A percentile compares a stretch with the other conserved stretches of the same genome.
Conservation (phyloP, 2,329 filamentous ascomycete genomes). For the Clonostachys rosea region DNA sequence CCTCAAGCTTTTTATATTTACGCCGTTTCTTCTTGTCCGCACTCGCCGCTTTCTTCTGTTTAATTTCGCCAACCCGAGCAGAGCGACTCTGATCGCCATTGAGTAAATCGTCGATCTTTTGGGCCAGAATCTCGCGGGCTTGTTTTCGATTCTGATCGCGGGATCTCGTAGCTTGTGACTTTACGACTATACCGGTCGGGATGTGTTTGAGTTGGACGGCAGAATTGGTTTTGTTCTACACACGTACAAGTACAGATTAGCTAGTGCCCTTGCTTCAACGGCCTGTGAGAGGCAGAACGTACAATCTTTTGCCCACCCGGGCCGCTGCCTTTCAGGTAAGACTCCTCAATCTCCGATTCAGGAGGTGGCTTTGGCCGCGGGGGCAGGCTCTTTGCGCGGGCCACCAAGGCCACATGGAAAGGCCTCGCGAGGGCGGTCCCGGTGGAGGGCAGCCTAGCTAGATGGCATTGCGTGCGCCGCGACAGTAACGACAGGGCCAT, state of each 20-base stretch:
- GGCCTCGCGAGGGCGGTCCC: background rate
- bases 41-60: slow-evolving; percentile 68
- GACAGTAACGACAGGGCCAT: too few relatives aligned
- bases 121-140: slow-evolving; percentile 72
- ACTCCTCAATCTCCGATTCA: slow-evolving; percentile 76
- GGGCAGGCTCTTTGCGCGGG: slow-evolving; percentile 54
- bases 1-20: slow-evolving; percentile 66
- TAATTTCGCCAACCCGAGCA: slow-evolving; percentile 57
- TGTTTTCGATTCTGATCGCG: slow-evolving; percentile 83
- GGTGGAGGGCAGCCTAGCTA: too few relatives aligned
- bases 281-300: slow-evolving; percentile 13
- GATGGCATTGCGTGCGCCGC: too few relatives aligned
- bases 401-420: background rate
- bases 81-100: slow-evolving; percentile 68
- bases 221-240: slow-evolving; percentile 89
- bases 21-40: slow-evolving; percentile 75
- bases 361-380: slow-evolving; percentile 68
- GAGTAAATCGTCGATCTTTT: slow-evolving; percentile 66
- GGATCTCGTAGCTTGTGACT: slow-evolving; percentile 87
- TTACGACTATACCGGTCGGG: slow-evolving; percentile 88
- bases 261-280: slow-evolving; percentile 1
- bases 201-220: slow-evolving; percentile 90
- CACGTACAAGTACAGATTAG: background rate
- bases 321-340: slow-evolving; percentile 85
- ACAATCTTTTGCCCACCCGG: slow-evolving; percentile 96